Base-by-base conservation (phyloP, 805 yeast species). In the Starmerella tilneyi region DNA sequence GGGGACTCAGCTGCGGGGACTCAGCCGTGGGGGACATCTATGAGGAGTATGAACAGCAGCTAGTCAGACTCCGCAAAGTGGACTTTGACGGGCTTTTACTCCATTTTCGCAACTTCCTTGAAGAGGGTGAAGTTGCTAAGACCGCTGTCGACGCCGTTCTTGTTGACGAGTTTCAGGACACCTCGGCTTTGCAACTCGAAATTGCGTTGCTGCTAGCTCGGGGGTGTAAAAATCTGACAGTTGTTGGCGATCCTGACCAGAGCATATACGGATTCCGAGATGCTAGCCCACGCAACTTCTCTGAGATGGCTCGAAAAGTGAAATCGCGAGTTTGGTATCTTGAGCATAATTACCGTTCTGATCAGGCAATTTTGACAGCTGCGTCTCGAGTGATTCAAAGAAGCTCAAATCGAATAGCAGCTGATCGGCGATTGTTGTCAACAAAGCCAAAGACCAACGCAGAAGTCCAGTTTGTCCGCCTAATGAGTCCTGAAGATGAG, bases 171-270 rank as follows among this genome's bases (percentile, higher is more conserved):
- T 89, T 86, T 56, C 97, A 89, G 64, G 98, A 92, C 56, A 86
- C 96, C 0, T 84, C 82, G 55, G 68, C 68, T 28, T 69, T 85
- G 15, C 97, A 89, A 59, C 68, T 85, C 51, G 74, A 76, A 44
- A 65, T 92, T 37, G 72, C 84, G 68, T 72, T 71, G 49, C 64
- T 67, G 4, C 63, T 81, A 26, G 69, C 79, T 0, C 13, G 42
- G 7, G 29, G 52, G 19, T 42, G 52, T 29, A 43, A 58, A 16
- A 69, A 67, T 29, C 72, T 89, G 8, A 84, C 96, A 0, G 79
- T 86, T 1, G 96, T 89, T 2, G 98, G 98, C 1, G 98, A 89
- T 59, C 95, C 96, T 0, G 96, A 92, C 61, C 98, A 89, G 62
- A 80, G 94, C 57, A 89, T 89, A 19, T 89, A 92, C 60, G 85